phyloP scores from a whole-genome alignment of 2,329 filamentous ascomycete genomes.

The Biscogniauxia sp. region DNA sequence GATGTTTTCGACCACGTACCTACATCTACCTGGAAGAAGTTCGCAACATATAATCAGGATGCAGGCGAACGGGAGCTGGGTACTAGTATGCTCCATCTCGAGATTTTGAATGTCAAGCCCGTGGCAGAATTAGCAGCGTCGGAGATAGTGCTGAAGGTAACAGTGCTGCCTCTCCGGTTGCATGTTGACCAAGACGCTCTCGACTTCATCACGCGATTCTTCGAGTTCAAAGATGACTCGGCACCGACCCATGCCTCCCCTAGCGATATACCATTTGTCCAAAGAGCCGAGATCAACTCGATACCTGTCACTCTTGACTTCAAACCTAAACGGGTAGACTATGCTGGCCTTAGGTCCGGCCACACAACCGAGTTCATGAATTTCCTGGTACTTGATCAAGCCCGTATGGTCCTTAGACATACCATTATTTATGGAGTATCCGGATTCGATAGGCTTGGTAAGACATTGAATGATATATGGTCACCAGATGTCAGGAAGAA shows the following conservation, averaged over 20 bases:
- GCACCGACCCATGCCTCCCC: slow-evolving; percentile 54
- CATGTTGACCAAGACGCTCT: slow-evolving; percentile 97
- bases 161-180: slow-evolving; percentile 78
- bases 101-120: slow-evolving; percentile 84
- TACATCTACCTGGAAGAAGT: slow-evolving; percentile 97
- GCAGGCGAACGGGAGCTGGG: slow-evolving; percentile 82
- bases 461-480: slow-evolving; percentile 94
- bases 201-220: slow-evolving; percentile 96
- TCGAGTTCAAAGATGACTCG: slow-evolving; percentile 89
- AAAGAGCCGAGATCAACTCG: slow-evolving; percentile 82
- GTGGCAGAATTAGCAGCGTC: slow-evolving; percentile 80
- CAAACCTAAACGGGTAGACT: slow-evolving; percentile 97
- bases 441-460: slow-evolving; percentile 86
- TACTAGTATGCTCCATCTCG: slow-evolving; percentile 85
- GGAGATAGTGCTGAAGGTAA: slow-evolving; percentile 80
- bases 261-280: slow-evolving; percentile 79
- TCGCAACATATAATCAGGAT: slow-evolving; percentile 89
- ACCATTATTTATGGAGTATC: slow-evolving; percentile 90
- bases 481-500: slow-evolving; percentile 88
- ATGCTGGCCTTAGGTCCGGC: slow-evolving; percentile 85
- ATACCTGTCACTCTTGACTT: slow-evolving; percentile 86
- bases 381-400: slow-evolving; percentile 86
- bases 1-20: slow-evolving; percentile 94
- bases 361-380: slow-evolving; percentile 99
- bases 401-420: slow-evolving; percentile 81